These are phyloP conservation scores for Dioscorea zingiberensis DNA, from an alignment of 106 monocot species.

Conservation along the genomic window DNA sequence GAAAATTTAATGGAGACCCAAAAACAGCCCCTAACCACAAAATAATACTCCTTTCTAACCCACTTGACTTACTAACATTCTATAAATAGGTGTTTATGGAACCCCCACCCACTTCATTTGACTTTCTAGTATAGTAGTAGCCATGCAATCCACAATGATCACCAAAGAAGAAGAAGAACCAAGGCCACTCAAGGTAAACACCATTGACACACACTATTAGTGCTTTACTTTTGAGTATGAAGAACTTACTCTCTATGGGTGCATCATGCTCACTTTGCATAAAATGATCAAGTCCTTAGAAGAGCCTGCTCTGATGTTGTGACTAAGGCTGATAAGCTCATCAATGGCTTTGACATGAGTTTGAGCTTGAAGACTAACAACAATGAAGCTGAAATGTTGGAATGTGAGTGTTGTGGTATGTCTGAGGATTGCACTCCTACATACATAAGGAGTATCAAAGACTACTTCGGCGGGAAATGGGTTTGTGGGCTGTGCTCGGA, in stretches of 20 bases:
- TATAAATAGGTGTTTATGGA: too few species aligned
- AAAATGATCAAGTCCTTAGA: constrained; percentile 22
- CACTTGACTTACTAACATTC: too few species aligned
- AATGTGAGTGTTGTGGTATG: constrained; percentile 63
- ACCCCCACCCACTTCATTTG: too few species aligned
- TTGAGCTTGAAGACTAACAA: too few species aligned
- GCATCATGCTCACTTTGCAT: background rate
- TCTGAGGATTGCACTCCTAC: constrained; percentile 63
- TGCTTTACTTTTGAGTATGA: background rate
- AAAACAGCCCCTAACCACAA: too few species aligned
- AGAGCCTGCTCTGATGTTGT: constrained; percentile 29
- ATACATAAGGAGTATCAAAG: constrained; percentile 39
- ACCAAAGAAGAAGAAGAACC: too few species aligned
- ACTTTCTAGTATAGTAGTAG: too few species aligned
- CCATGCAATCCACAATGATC: too few species aligned
- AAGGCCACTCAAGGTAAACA: too few species aligned
- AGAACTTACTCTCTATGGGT: background rate
- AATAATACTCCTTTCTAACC: too few species aligned
- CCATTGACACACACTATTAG: too few species aligned
- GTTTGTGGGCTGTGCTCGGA: constrained; percentile 69
- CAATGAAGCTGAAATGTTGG: constrained; percentile 17
- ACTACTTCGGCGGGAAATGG: constrained; percentile 46
- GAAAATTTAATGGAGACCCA: too few species aligned
- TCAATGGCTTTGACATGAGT: background rate
- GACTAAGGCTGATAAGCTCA: background rate